A percentile compares a stretch with the other conserved stretches of the same genome.
These are phyloP conservation scores for Fraxinus albicans DNA, from an alignment of 305 asterid genomes.

Conservation along the genomic window DNA sequence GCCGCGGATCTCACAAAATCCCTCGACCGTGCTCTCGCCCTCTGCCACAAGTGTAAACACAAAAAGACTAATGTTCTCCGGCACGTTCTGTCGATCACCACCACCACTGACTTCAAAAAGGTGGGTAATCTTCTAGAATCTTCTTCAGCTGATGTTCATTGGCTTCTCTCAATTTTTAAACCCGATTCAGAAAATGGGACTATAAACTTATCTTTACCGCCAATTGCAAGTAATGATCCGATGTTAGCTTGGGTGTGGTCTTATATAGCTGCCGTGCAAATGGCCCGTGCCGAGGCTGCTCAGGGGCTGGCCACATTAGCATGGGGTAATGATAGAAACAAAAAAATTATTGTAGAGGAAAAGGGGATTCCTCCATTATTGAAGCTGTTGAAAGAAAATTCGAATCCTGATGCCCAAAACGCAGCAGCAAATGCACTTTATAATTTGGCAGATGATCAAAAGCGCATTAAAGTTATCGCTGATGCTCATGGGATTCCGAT, in stretches of 20 bases:
- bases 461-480: constrained; percentile 37
- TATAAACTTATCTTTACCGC: constrained; percentile 45
- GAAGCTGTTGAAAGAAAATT: constrained; percentile 51
- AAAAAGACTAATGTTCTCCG: constrained; percentile 51
- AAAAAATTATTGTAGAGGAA: constrained; percentile 50
- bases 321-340: constrained; percentile 37
- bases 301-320: constrained; percentile 41
- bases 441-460: constrained; percentile 45
- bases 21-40: constrained; percentile 52
- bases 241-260: constrained; percentile 68
- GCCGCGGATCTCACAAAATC: constrained; percentile 43
- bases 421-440: constrained; percentile 52
- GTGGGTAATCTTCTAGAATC: constrained; percentile 39
- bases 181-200: constrained; percentile 35
- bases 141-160: constrained; percentile 54
- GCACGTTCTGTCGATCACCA: constrained; percentile 58
- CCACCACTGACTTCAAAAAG: constrained; percentile 51
- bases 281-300: constrained; percentile 63
- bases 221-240: constrained; percentile 58
- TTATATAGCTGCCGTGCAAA: constrained; percentile 46
- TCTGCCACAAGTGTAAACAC: constrained; percentile 55
- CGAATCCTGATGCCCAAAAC: constrained; percentile 44
- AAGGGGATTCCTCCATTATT: constrained; percentile 59
- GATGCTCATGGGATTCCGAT: constrained; percentile 41
- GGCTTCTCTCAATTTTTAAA: constrained; percentile 49